Evolutionary conservation across 305 asterid genomes (phyloP).

Genomic region (Andrographis paniculata): DNA sequence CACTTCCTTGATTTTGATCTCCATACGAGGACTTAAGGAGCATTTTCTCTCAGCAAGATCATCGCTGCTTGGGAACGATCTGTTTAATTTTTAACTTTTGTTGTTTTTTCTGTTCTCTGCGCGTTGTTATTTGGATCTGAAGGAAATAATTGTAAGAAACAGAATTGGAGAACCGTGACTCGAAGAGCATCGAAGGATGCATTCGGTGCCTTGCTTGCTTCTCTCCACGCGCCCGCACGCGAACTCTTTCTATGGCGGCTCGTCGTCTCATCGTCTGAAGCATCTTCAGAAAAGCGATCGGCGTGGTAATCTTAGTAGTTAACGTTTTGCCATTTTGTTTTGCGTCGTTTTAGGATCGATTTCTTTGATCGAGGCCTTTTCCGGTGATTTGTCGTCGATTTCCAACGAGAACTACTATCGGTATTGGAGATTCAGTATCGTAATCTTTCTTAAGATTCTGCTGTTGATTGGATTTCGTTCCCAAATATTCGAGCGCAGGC

Average conservation of each 20-base stretch:
- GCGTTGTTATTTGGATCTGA: not conserved
- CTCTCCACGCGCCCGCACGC: constrained; percentile 32
- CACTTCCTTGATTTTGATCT: not conserved
- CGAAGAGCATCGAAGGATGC: constrained; percentile 39
- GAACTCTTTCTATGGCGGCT: constrained; percentile 41
- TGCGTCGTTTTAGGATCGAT: not conserved
- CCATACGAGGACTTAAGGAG: not conserved
- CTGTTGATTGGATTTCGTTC: constrained; percentile 16
- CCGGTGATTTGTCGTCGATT: constrained; percentile 7
- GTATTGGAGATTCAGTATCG: constrained; percentile 7
- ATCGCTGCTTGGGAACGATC: no score
- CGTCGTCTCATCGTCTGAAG: constrained; percentile 52
- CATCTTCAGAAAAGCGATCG: constrained; percentile 44
- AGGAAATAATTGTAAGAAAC: not conserved
- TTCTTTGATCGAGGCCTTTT: not conserved
- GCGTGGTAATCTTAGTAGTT: constrained; percentile 49
- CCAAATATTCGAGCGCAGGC: constrained; percentile 7
- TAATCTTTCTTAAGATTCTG: not conserved
- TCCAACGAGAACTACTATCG: not conserved
- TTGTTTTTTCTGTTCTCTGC: not conserved
- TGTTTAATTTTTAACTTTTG: not conserved
- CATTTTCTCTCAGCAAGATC: not conserved
- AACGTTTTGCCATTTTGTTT: constrained; percentile 16
- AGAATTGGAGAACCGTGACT: constrained; percentile 20
- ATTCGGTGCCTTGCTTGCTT: constrained; percentile 31